phyloP scores from a whole-genome alignment of 345 rosid species.

The Aurinia saxatilis region DNA sequence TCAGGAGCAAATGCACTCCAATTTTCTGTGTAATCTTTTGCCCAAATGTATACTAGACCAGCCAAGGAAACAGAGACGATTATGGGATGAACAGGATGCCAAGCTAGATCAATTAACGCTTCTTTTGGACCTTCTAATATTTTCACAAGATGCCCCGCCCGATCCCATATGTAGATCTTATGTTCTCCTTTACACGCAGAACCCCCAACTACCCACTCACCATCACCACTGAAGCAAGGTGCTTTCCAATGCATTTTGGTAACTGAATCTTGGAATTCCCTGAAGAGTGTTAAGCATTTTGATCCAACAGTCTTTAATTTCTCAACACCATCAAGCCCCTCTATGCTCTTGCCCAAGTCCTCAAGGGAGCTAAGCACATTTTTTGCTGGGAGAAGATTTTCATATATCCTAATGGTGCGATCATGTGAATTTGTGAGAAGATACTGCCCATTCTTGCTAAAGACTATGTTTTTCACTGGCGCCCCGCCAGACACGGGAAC shows the following conservation, averaged over 20 bases:
- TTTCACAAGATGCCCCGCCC: constrained; percentile 94
- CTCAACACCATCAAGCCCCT: constrained; percentile 56
- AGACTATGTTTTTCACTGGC: constrained; percentile 74
- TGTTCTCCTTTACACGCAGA: constrained; percentile 99
- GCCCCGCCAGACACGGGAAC: constrained; percentile 64
- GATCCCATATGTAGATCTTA: constrained; percentile 97
- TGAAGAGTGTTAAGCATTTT: constrained; percentile 71
- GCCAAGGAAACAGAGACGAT: constrained; percentile 87
- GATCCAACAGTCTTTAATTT: constrained; percentile 71
- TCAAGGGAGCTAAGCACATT: constrained; percentile 43
- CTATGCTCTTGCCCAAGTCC: constrained; percentile 38
- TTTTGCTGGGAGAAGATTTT: constrained; percentile 81
- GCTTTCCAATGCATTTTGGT: constrained; percentile 98
- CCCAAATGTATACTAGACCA: constrained; percentile 96
- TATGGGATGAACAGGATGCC: constrained; percentile 99
- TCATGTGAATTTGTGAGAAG: constrained; percentile 96
- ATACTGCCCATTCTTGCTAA: constrained; percentile 85
- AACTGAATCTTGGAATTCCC: constrained; percentile 94
- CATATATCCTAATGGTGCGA: constrained; percentile 81
- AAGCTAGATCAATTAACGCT: constrained; percentile 88
- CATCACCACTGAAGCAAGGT: constrained; percentile 97
- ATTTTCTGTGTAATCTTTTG: constrained; percentile 95
- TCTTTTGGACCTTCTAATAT: constrained; percentile 99
- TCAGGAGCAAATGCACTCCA: constrained; percentile 99
- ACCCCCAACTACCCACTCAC: constrained; percentile 98